Conservation (phyloP, 2,329 filamentous ascomycete species). For the Calonectria hongkongensis region DNA sequence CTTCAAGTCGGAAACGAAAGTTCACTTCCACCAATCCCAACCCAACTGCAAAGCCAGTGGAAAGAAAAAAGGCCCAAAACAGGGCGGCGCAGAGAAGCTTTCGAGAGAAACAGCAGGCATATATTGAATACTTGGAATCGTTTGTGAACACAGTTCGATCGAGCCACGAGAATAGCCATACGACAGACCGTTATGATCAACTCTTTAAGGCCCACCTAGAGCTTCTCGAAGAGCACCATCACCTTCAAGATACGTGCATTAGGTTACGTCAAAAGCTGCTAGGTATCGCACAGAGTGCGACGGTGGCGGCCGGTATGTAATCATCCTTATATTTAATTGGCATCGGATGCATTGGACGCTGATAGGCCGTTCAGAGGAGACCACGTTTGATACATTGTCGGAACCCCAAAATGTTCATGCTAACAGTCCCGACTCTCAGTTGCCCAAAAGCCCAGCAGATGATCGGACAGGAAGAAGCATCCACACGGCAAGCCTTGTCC, state of each 20-base stretch:
- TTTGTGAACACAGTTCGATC: slow-evolving; percentile 20
- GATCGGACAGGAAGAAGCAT: too few relatives aligned
- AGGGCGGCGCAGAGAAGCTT: slow-evolving; percentile 19
- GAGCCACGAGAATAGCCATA: background rate
- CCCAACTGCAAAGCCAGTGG: background rate
- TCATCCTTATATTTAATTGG: too few relatives aligned
- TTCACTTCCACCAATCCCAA: too few relatives aligned
- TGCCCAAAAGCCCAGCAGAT: too few relatives aligned
- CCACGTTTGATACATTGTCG: too few relatives aligned
- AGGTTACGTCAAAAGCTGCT: slow-evolving; percentile 16
- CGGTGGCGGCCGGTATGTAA: slow-evolving; percentile 3
- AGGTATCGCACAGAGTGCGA: slow-evolving; percentile 4
- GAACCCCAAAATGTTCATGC: too few relatives aligned
- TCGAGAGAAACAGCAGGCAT: slow-evolving; percentile 22
- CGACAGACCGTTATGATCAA: background rate
- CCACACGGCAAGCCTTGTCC: too few relatives aligned
- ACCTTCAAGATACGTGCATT: slow-evolving; percentile 12
- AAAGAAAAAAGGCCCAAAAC: slow-evolving; percentile 16
- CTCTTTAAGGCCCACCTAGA: background rate
- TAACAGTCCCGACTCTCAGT: too few relatives aligned
- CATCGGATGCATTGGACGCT: too few relatives aligned
- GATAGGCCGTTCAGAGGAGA: too few relatives aligned
- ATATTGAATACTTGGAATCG: slow-evolving; percentile 18
- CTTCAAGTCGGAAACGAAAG: too few relatives aligned
- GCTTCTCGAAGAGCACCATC: slow-evolving; percentile 20